Evolutionary conservation across 2,329 filamentous ascomycete species (phyloP), one percentile per base, ranked within the genome.

Genomic region (Chalaropsis ovoidea): DNA sequence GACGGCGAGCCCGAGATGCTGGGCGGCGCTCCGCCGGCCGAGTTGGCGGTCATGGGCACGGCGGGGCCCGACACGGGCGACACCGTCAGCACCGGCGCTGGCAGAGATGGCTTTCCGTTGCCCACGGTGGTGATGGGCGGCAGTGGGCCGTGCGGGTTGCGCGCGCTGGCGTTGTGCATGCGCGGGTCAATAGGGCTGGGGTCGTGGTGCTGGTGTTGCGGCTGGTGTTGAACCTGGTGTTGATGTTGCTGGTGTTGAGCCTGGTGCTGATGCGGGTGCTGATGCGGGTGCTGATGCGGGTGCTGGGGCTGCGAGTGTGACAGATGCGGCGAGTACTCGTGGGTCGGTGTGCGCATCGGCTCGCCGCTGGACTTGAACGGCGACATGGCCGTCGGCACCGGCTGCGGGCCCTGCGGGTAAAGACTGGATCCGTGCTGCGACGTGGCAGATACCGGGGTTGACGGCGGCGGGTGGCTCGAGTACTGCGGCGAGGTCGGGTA

Each of bases 71-170:
- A 19, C 39, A 64, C 45, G 3, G 81, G 81, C 47, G 79, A 82
- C 11, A 75, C 74, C n/a, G 80, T 82, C 62, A 77, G 71, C 2
- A 76, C 72, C n/a, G 80, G 72, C 27, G 73, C 76, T 0, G 79
- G 79, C 45, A 78, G 79, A 17, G 76, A 78, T 66, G 70, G 73
- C 60, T 69, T 74, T 67, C 69, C 70, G 54, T 72, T 71, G 15
- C 74, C 31, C n/a, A 62, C 41, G n/a, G 73, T 70, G 47, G 72
- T 73, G 19, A 80, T 73, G 13, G 78, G 72, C 10, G 80, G 78
- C 2, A 81, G 74, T 19, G 77, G 77, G 0, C 78, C 78, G 43
- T 78, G 76, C 11, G 75, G 72, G 67, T 75, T 75, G 64, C 76
- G 75, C 2, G 73, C 71, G 63, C 72, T 70, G n/a, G 71, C 70